phyloP scores from a whole-genome alignment of 2,329 filamentous ascomycete species.

The Colletotrichum spaethianum region DNA sequence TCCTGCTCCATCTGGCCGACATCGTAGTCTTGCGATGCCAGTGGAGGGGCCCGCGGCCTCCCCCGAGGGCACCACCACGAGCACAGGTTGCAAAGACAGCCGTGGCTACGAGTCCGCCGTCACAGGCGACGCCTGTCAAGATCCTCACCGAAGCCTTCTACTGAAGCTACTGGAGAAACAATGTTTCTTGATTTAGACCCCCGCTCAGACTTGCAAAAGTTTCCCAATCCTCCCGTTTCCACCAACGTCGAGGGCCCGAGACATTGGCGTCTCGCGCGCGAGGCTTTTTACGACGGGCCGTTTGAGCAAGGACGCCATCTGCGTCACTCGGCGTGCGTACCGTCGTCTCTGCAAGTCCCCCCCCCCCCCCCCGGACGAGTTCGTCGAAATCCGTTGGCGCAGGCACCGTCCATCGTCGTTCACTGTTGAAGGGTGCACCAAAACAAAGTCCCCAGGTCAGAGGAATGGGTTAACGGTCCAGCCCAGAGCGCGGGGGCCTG shows the following conservation, averaged over 20 bases:
- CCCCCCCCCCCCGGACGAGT: not conserved
- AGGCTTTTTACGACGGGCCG: not conserved
- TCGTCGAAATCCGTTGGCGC: not conserved
- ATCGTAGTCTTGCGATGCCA: not conserved
- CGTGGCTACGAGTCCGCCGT: not conserved
- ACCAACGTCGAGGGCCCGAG: conserved; percentile 5
- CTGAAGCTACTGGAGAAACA: not conserved
- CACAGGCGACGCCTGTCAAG: not conserved
- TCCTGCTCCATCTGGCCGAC: not conserved
- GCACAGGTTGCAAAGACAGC: not conserved
- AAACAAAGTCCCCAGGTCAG: not conserved
- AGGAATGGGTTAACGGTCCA: not conserved
- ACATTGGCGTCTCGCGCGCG: not conserved
- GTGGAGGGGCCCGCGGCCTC: not conserved
- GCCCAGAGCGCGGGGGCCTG: not conserved
- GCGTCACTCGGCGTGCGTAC: conserved; percentile 11
- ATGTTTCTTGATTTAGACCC: not conserved
- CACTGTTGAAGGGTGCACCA: not conserved
- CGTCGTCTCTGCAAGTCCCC: too few species aligned
- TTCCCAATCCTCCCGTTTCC: not conserved
- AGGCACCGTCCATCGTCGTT: not conserved
- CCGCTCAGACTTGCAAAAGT: not conserved
- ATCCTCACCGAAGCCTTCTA: not conserved
- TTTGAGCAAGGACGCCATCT: conserved; percentile 14
- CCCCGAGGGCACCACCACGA: not conserved